Evolutionary conservation across 805 yeast genomes (phyloP).

Genomic region (Suhomyces tanzawaensis): DNA sequence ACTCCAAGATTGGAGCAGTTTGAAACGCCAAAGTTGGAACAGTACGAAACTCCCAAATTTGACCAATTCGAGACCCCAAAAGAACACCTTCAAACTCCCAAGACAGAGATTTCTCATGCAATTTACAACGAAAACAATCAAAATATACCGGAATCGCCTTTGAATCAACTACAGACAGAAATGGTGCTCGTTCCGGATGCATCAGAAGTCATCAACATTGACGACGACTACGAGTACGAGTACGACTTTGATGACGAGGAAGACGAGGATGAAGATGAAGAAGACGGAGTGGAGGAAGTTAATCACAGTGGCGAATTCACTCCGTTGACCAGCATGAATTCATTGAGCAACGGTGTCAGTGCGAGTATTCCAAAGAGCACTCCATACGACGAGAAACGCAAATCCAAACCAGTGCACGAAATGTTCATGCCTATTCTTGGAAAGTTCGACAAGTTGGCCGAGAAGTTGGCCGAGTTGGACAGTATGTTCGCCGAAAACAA

Average conservation of each 20-base stretch:
- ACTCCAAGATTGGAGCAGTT: background rate
- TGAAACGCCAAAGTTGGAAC: background rate
- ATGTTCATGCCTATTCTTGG: conserved; percentile 59
- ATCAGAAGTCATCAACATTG: conserved; percentile 2
- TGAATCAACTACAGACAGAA: too few species aligned
- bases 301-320: conserved; percentile 22
- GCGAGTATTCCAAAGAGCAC: conserved; percentile 9
- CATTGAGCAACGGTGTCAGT: conserved; percentile 18
- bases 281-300: conserved; percentile 13
- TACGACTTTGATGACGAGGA: conserved; percentile 5
- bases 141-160: too few species aligned
- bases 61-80: background rate
- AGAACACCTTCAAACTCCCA: background rate
- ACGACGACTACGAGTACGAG: conserved; percentile 8
- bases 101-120: too few species aligned
- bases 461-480: conserved; percentile 39
- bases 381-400: conserved; percentile 18
- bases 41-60: background rate
- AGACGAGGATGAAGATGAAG: conserved; percentile 21
- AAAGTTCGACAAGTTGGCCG: conserved; percentile 44
- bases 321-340: conserved; percentile 38
- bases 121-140: too few species aligned
- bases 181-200: background rate
- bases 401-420: conserved; percentile 42
- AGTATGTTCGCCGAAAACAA: conserved; percentile 12